A percentile compares a stretch with the other conserved stretches of the same genome.
These are phyloP conservation scores for Brassica nigra DNA, from an alignment of 345 rosid species.

Conservation along the genomic window DNA sequence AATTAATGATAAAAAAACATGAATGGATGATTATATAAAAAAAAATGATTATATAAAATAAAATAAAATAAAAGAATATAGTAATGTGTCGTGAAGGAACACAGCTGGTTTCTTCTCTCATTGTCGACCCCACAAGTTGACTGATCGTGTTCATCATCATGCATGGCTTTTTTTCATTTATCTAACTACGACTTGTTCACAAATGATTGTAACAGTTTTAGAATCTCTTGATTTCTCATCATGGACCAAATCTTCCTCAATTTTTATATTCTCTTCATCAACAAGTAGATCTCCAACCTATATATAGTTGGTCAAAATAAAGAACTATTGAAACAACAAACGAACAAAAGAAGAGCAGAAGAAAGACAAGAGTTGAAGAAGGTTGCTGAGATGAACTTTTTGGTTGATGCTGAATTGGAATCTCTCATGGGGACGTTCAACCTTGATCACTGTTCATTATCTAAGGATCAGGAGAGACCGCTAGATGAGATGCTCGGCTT, in stretches of 20 bases:
- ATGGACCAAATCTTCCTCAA: constrained; percentile 37
- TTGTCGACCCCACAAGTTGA: constrained; percentile 43
- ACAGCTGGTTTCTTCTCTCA: constrained; percentile 24
- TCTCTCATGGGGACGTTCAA: constrained; percentile 43
- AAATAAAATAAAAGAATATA: neutral
- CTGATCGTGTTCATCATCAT: constrained; percentile 41
- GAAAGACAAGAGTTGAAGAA: constrained; percentile 7
- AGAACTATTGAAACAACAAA: constrained; percentile 12
- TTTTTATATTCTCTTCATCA: neutral
- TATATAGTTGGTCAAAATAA: constrained; percentile 29
- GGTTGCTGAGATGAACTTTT: constrained; percentile 29
- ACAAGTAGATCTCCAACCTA: constrained; percentile 18
- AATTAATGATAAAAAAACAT: no score
- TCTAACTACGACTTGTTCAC: constrained; percentile 26
- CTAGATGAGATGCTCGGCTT: constrained; percentile 32
- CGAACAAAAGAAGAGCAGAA: neutral
- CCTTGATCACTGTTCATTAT: constrained; percentile 40
- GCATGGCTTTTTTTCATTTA: constrained; percentile 36
- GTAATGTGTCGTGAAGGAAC: constrained; percentile 33
- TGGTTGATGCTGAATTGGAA: constrained; percentile 44
- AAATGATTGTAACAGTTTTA: constrained; percentile 39
- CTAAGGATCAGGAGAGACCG: constrained; percentile 24
- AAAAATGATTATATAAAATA: no score
- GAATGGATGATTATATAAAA: no score
- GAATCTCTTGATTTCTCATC: constrained; percentile 38